Evolutionary conservation across 2,329 filamentous ascomycete genomes (phyloP), one percentile per base, ranked within the genome.

Genomic region (Beauveria varroae): DNA sequence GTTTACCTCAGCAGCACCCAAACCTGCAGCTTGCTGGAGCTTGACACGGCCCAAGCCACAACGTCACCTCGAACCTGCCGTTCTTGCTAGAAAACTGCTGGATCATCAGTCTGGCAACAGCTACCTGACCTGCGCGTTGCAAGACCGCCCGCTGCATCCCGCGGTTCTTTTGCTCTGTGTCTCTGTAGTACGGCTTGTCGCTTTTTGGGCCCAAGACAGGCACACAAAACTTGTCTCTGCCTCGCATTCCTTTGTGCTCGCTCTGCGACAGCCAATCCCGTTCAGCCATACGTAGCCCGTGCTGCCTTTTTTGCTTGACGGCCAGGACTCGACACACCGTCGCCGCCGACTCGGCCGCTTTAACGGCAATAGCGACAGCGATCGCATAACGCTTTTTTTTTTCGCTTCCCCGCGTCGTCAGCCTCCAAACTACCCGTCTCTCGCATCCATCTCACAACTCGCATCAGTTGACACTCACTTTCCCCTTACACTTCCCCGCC

Each of bases 391-490:
- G 28, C 28, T 53, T 60, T 34, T 34, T 34, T 37, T 30, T 30
- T 26, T 4, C 20, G 10, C 30, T 28, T 30, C 47, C 47, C 47
- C 47, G 34, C 57, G 46, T n/a, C 6, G 37, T 24, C 47, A 18
- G 20, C 30, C 20, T n/a, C 9, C 20, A n/a, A 16, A 20, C n/a
- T 34, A 41, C 14, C 30, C 34, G 20, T 43, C 37, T 28, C 30
- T 43, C 14, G n/a, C 47, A 62, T 34, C 47, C 8, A 34, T 64
- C 60, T 60, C 63, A 44, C 49, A 16, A 12, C 34, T 37, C 47
- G 18, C 61, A 57, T 63, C 64, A 46, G n/a, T 30, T 61, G 63
- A 62, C 57, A 62, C 58, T 55, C 61, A 57, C 57, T 63, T 59
- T 44, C 30, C 40, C 30, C 26, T 50, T n/a, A 8, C 37, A 4